Conservation (phyloP, 306 rosid species). For the Astragalus glycyphyllos region DNA sequence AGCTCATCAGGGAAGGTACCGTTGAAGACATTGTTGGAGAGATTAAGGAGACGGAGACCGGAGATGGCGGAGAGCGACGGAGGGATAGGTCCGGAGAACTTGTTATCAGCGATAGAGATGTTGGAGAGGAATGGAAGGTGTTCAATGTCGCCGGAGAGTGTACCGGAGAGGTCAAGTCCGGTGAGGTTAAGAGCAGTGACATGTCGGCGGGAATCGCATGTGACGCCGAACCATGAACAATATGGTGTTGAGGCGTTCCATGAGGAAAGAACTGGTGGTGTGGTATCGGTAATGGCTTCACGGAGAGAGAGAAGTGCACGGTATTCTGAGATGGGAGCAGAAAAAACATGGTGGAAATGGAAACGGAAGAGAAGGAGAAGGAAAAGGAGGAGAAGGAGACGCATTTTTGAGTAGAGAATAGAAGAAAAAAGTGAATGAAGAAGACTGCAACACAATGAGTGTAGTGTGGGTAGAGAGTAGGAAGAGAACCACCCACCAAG, state of each 20-base stretch:
- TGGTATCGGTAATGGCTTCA: slow-evolving; percentile 56
- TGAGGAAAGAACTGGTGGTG: slow-evolving; percentile 59
- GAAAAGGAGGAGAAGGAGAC: slow-evolving; percentile 44
- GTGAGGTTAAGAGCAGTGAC: slow-evolving; percentile 71
- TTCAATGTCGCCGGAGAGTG: slow-evolving; percentile 57
- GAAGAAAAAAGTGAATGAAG: slow-evolving; percentile 20
- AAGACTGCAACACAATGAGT: background rate
- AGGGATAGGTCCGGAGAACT: slow-evolving; percentile 72
- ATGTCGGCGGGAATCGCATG: slow-evolving; percentile 72
- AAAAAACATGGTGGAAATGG: slow-evolving; percentile 33
- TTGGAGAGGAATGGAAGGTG: slow-evolving; percentile 66
- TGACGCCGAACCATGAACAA: slow-evolving; percentile 74
- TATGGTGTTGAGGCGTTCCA: slow-evolving; percentile 68
- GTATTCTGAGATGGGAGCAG: slow-evolving; percentile 54
- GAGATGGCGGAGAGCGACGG: slow-evolving; percentile 62
- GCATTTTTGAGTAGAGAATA: slow-evolving; percentile 46
- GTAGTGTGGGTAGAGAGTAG: slow-evolving; percentile 13
- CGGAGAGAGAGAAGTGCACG: slow-evolving; percentile 75
- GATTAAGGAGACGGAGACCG: slow-evolving; percentile 64
- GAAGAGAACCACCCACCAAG: slow-evolving; percentile 5
- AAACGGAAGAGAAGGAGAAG: slow-evolving; percentile 44
- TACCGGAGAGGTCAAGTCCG: slow-evolving; percentile 62
- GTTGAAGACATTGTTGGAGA: slow-evolving; percentile 81
- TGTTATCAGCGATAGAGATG: slow-evolving; percentile 61
- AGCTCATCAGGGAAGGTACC: slow-evolving; percentile 67